phyloP scores from a whole-genome alignment of 805 yeast genomes.

The Candida boleticola region DNA sequence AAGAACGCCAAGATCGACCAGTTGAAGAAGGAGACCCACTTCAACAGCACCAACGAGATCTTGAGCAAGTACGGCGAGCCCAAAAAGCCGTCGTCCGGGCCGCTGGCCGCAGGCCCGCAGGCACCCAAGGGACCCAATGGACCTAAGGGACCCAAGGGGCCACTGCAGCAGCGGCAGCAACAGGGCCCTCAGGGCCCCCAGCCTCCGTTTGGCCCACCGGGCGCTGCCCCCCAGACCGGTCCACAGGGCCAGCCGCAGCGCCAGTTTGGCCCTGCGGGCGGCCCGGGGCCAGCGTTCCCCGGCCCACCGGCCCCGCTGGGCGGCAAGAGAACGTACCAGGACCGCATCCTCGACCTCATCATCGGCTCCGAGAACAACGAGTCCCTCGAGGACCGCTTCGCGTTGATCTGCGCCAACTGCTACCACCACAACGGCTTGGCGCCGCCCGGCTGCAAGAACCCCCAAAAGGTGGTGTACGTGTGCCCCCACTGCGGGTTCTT shows the following conservation, averaged over 20 bases:
- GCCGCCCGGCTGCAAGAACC: conserved; percentile 57
- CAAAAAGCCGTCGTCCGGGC: background rate
- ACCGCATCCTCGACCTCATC: conserved; percentile 35
- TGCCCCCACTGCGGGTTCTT: conserved; percentile 65
- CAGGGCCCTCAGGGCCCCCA: background rate
- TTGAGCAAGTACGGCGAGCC: conserved; percentile 50
- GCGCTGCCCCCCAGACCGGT: background rate
- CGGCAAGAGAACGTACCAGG: conserved; percentile 25
- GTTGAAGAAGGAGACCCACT: conserved; percentile 70
- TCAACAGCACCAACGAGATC: conserved; percentile 70
- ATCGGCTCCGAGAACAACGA: conserved; percentile 64
- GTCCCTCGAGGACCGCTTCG: conserved; percentile 57
- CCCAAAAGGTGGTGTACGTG: conserved; percentile 49
- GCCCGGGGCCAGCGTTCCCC: background rate
- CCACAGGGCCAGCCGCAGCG: background rate
- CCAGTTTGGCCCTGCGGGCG: background rate
- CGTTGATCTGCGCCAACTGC: conserved; percentile 70
- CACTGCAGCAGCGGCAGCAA: background rate
- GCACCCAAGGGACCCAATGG: background rate
- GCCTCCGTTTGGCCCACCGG: background rate
- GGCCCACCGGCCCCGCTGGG: background rate
- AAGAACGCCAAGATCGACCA: conserved; percentile 61
- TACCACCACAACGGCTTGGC: conserved; percentile 77
- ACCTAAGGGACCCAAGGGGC: background rate
- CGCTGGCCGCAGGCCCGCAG: background rate